A percentile compares a stretch with the other conserved stretches of the same genome.
Evolutionary conservation across 768 basidiomycete genomes (phyloP).

Genomic region (Boletus pseudo-olivaceus): DNA sequence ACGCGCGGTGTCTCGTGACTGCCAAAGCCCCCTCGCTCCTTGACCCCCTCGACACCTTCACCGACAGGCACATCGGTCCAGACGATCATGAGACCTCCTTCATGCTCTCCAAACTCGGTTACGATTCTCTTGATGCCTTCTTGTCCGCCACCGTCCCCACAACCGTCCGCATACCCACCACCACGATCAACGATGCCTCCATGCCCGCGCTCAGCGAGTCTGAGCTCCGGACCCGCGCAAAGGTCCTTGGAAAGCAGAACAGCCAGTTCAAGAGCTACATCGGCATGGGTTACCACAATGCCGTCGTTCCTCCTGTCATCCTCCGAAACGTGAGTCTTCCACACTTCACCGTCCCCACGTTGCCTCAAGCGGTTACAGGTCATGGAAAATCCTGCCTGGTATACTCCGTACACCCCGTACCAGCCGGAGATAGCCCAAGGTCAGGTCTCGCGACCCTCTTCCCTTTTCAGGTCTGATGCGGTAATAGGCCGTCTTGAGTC

Average conservation of each 20-base stretch:
- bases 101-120: conserved; percentile 86
- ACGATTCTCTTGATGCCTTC: conserved; percentile 85
- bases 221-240: conserved; percentile 73
- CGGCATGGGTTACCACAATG: conserved; percentile 96
- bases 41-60: conserved; percentile 84
- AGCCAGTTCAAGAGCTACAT: conserved; percentile 89
- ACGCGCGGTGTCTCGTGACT: conserved; percentile 51
- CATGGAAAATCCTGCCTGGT: conserved; percentile 97
- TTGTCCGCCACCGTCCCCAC: conserved; percentile 77
- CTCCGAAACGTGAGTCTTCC: conserved; percentile 70
- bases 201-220: conserved; percentile 83
- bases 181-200: conserved; percentile 58
- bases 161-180: conserved; percentile 66
- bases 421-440: conserved; percentile 99
- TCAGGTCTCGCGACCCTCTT: conserved; percentile 28
- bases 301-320: conserved; percentile 94
- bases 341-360: not conserved
- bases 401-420: conserved; percentile 94
- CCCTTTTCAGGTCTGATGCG: conserved; percentile 9
- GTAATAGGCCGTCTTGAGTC: conserved; percentile 87
- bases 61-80: conserved; percentile 90
- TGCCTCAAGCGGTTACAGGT: conserved; percentile 42
- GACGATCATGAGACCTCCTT: conserved; percentile 71
- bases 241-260: conserved; percentile 74
- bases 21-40: conserved; percentile 68